Evolutionary conservation across 768 basidiomycete species (phyloP), one percentile per base, ranked within the genome.

Genomic region (Termitomyces eurrhizus): DNA sequence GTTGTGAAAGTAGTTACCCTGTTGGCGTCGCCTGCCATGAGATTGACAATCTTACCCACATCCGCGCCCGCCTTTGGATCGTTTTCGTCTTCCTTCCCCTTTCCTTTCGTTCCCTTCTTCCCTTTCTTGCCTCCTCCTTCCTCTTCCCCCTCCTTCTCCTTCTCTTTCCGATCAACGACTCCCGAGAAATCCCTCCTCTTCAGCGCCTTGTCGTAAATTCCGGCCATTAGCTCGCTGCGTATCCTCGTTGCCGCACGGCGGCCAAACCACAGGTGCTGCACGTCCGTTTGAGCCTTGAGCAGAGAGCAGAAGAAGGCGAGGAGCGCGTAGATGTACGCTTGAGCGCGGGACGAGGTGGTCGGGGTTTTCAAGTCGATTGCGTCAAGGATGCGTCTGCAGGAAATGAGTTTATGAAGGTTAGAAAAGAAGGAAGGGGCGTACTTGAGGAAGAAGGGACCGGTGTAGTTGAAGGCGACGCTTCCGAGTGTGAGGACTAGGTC

Each of bases 121-220:
- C n/a, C 48, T 29, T 56, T 32, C 16, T 39, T 33, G 21, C 18
- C 26, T 42, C 83, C 82, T 0, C 83, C 82, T 26, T 79, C 78
- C 16, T 73, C 72, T 62, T 78, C 56, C 26, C 63, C 69, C 64
- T 69, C 62, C 53, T 69, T 65, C 7, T 65, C 66, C 5, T 66
- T 69, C 14, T 71, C 71, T 8, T 77, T 75, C 62, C 82, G 81
- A 54, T 84, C 78, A 9, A 90, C 77, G 42, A 92, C 76, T 1
- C 93, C 94, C 0, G 90, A 91, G 61, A 86, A 90, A 69, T 95
- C 93, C 68, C 85, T 88, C 35, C 94, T 77, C 70, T 88, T 89
- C 39, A 96, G 74, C 1, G 93, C 83, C 70, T 97, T 97, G 71
- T 93, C 90, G 67, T 95, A 96, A 56, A 96, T 91, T 2, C 87